Conservation (phyloP, 2,329 filamentous ascomycete species). For the Fusarium oxysporum region DNA sequence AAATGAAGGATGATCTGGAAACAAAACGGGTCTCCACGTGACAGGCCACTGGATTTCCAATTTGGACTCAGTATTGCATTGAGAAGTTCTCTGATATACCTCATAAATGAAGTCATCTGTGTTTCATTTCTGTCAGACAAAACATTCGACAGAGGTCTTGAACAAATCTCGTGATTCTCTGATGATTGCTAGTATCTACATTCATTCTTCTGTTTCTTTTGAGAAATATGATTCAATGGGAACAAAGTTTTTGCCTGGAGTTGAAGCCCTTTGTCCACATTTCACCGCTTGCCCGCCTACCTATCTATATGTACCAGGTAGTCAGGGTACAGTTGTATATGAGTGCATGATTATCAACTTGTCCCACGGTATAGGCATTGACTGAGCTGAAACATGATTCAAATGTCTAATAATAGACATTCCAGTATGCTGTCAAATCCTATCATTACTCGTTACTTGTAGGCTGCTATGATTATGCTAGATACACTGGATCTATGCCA, state of each 20-base stretch:
- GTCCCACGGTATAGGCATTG: background rate
- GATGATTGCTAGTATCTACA: background rate
- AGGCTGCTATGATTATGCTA: background rate
- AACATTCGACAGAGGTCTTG: background rate
- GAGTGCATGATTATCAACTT: background rate
- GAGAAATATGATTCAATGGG: background rate
- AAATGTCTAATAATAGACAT: background rate
- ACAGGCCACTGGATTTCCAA: background rate
- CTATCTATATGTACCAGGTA: background rate
- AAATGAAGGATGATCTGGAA: background rate
- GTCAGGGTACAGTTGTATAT: background rate
- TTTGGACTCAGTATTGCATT: background rate
- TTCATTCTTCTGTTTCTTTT: background rate
- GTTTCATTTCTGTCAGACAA: background rate
- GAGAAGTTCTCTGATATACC: background rate
- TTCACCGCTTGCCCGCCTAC: background rate
- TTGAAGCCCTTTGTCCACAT: background rate
- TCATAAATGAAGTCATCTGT: background rate
- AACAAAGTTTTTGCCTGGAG: background rate
- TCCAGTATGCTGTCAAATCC: background rate
- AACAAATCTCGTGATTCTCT: background rate
- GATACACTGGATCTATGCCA: background rate
- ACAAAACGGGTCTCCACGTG: conserved; percentile 38
- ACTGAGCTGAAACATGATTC: background rate
- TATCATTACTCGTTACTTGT: background rate